Base-by-base conservation (phyloP, 305 asterid species). In the Lippia alba region DNA sequence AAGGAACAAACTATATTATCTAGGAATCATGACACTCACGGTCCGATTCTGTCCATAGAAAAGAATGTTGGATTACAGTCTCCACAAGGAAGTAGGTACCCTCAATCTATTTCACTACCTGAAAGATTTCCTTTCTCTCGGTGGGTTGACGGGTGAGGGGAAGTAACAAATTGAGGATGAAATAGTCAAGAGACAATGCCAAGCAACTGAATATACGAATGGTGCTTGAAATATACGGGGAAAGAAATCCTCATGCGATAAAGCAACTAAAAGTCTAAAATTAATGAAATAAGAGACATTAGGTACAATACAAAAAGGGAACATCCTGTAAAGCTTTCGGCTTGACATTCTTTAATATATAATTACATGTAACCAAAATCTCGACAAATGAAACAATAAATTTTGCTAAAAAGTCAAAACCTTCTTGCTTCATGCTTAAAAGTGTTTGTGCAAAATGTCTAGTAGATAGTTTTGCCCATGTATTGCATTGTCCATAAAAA, bases 1-100 rank as follows among this genome's bases (percentile, higher is more conserved):
- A 44, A 65, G 40, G 41, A 75, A 56, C 56, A 48, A 70, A 24
- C 56, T 14, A 68, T 6, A 36, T 18, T 18, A 60, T 39, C 18
- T 50, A 10, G 39, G 50, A 36, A 17, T 20, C 18, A 46, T 44
- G 32, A 62, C 48, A 45, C 18, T 58, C 14, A 4, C 20, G 14
- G 64, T 45, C 59, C 8, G 34, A 66, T 57, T 62, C 60, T 56
- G 45, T 0, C 9, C 20, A 15, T 12, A 53, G 14, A 70, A 36
- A 45, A 64, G 54, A 54, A 33, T 45, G 56, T 55, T 46, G 12
- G 12, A 36, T 36, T 36, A 36, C 4, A 36, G 41, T 4, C 41
- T 36, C 5, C 41, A 36, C 9, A 4, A 36, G 41, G 41, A 36
- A 36, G 9, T 36, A 36, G 41, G 41, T 36, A 36, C 41, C 41